phyloP scores from a whole-genome alignment of 225 moss, liverwort and hornwort genomes.

The Sphagnum contortum region DNA sequence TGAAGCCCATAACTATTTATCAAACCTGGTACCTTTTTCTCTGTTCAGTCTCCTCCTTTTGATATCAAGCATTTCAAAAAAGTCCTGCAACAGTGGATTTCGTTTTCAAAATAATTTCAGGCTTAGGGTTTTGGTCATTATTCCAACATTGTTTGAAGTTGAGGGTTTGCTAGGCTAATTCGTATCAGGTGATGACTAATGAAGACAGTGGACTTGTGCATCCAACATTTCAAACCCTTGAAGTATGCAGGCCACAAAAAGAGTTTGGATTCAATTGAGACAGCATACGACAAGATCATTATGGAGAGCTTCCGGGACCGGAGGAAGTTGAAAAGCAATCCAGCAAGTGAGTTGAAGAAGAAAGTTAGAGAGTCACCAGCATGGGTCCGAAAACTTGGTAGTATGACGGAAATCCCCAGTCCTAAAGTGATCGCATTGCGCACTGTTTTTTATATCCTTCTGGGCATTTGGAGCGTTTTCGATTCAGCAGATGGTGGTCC shows the following conservation, averaged over 20 bases:
- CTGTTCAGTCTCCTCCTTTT: too few species aligned
- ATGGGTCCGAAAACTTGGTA: slow-evolving; percentile 53
- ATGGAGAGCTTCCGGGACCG: slow-evolving; percentile 88
- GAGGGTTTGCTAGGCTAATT: too few species aligned
- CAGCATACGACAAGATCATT: slow-evolving; percentile 90
- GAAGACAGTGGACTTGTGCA: too few species aligned
- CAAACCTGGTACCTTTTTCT: slow-evolving; percentile 23
- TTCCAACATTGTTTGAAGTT: too few species aligned
- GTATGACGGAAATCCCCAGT: slow-evolving; percentile 67
- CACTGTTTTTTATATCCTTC: slow-evolving; percentile 61
- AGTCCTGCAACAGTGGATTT: too few species aligned
- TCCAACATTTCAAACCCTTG: neutral
- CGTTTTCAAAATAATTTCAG: too few species aligned
- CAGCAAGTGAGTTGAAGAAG: slow-evolving; percentile 76
- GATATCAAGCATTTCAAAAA: too few species aligned
- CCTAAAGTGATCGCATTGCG: slow-evolving; percentile 56
- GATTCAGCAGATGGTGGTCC: slow-evolving; percentile 88
- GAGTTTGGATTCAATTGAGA: slow-evolving; percentile 78
- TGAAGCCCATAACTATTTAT: slow-evolving; percentile 67
- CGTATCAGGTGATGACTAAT: too few species aligned
- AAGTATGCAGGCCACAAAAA: slow-evolving; percentile 62
- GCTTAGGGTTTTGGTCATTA: too few species aligned
- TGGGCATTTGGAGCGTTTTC: slow-evolving; percentile 86
- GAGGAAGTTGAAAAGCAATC: slow-evolving; percentile 68
- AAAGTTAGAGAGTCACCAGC: slow-evolving; percentile 80